Evolutionary conservation across 345 rosid genomes (phyloP).

Genomic region (Trapa incisa): DNA sequence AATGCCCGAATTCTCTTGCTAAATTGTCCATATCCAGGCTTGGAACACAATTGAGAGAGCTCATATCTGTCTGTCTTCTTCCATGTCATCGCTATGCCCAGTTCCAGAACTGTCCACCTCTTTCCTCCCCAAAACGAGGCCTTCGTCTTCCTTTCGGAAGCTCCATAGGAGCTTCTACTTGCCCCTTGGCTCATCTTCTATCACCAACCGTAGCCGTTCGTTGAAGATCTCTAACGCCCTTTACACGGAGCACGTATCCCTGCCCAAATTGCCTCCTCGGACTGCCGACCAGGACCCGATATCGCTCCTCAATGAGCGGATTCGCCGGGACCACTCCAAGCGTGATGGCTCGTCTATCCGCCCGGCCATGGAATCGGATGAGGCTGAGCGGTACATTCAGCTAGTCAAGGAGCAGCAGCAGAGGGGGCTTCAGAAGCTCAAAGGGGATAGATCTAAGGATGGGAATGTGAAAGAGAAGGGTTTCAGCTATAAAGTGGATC

Average conservation of each 20-base stretch:
- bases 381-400: slow-evolving; percentile 74
- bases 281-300: slow-evolving; percentile 34
- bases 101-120: slow-evolving; percentile 22
- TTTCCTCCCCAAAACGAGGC: slow-evolving; percentile 12
- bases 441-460: slow-evolving; percentile 33
- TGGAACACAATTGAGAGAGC: not conserved
- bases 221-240: slow-evolving; percentile 28
- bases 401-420: slow-evolving; percentile 81
- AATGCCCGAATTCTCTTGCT: not conserved
- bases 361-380: slow-evolving; percentile 56
- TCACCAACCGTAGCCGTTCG: slow-evolving; percentile 8
- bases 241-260: slow-evolving; percentile 28
- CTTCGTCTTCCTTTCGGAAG: slow-evolving; percentile 6
- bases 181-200: slow-evolving; percentile 15
- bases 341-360: slow-evolving; percentile 32
- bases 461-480: slow-evolving; percentile 20
- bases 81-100: slow-evolving; percentile 40
- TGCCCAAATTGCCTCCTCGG: slow-evolving; percentile 7
- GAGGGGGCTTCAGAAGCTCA: slow-evolving; percentile 78
- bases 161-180: slow-evolving; percentile 7
- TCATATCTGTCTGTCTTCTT: not conserved
- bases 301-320: slow-evolving; percentile 61
- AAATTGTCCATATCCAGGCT: not conserved
- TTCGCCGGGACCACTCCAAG: slow-evolving; percentile 53
- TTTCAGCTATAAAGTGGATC: slow-evolving; percentile 81